Evolutionary conservation across 2,329 filamentous ascomycete species (phyloP).

Genomic region (Stachybotrys echinatus): DNA sequence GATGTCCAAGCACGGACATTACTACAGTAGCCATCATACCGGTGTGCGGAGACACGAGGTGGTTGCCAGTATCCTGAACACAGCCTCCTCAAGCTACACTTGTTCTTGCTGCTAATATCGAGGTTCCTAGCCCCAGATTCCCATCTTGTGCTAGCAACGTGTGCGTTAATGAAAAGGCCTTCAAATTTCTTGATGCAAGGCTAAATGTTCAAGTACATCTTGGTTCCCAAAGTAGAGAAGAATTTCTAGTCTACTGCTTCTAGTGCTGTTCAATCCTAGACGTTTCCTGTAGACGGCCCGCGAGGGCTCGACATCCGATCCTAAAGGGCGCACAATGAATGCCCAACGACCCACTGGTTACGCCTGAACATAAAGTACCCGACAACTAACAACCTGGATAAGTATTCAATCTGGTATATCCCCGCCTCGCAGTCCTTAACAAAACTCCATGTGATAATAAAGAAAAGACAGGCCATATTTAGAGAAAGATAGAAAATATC

Average conservation of each 20-base stretch:
- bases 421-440: background rate
- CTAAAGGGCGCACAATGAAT: background rate
- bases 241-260: background rate
- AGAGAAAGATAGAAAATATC: background rate
- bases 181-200: no score
- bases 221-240: background rate
- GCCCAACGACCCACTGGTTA: background rate
- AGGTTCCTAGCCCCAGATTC: no score
- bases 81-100: no score
- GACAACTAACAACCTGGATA: background rate
- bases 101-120: no score
- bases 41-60: no score
- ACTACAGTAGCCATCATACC: no score
- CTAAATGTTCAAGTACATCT: no score
- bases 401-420: background rate
- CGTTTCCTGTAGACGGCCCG: background rate
- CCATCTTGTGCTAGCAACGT: no score
- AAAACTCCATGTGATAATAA: background rate
- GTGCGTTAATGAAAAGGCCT: no score
- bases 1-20: no score
- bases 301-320: background rate
- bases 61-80: no score
- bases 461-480: background rate
- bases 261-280: background rate
- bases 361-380: background rate